Evolutionary conservation across 2,329 filamentous ascomycete genomes (phyloP), one percentile per base, ranked within the genome.

Genomic region (Aureobasidium sp.): DNA sequence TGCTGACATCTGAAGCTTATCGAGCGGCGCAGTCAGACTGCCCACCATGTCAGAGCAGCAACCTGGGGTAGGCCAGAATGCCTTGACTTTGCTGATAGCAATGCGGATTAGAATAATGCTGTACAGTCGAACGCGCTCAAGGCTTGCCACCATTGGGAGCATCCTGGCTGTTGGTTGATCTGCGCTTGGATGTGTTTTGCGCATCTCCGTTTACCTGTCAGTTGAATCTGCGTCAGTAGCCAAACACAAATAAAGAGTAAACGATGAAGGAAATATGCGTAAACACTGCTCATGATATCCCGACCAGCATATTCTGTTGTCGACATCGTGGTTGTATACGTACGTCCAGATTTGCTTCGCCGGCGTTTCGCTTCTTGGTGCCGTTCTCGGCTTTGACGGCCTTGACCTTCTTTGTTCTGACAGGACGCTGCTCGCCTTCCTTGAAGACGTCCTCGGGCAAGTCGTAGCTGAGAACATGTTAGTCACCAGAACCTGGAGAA

Each of bases 361-460:
- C 68, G 67, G 75, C 73, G 61, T 70, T 76, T 63, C 77, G 77
- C 70, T 79, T 79, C 66, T 73, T 74, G 67, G 66, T 65, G 13
- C 54, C 63, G 34, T 61, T 61, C 16, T 25, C 42, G 25, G 62
- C 62, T 52, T 68, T 67, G 30, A 62, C 62, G 8, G 62, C 65
- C 64, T 71, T 73, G 29, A 63, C 59, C 68, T 78, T 80, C 67
- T 74, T 75, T 36, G 72, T 69, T 65, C 76, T 76, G 16, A 69
- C 70, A 6, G 79, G 78, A 57, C 74, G 71, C 5, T 68, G 72
- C 74, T 99, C 94, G 69, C 90, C 90, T 29, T 86, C 78, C 52
- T 86, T 82, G 72, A 99, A 99, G 2, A 97, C 86, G 73, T 99
- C 93, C 63, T 90, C 86, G 32, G 94, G 94, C 30, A 99, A 82